A percentile compares a stretch with the other conserved stretches of the same genome.
Conservation (phyloP, 2,329 filamentous ascomycete genomes). For the Aspergillus fumigatiaffinis region DNA sequence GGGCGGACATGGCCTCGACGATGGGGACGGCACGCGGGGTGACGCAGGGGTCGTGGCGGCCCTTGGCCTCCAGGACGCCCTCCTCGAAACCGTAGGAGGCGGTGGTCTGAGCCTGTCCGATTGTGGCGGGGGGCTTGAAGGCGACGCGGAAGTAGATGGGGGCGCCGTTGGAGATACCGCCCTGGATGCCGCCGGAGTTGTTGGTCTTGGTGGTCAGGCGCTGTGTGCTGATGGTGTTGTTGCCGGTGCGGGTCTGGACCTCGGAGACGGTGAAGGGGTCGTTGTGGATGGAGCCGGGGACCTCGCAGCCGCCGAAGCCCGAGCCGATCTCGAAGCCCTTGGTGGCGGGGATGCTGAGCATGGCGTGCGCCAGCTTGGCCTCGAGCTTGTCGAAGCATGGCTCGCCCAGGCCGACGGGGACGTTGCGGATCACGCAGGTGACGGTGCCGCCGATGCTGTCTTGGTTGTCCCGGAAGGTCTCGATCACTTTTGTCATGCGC, state of each 20-base stretch:
- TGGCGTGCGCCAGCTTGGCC: slow-evolving; percentile 84
- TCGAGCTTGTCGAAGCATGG: slow-evolving; percentile 95
- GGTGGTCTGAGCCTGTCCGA: slow-evolving; percentile 82
- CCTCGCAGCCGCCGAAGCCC: slow-evolving; percentile 80
- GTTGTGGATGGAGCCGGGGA: slow-evolving; percentile 88
- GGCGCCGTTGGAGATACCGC: slow-evolving; percentile 89
- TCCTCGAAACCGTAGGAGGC: slow-evolving; percentile 71
- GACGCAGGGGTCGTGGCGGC: slow-evolving; percentile 89
- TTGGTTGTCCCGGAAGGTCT: slow-evolving; percentile 68
- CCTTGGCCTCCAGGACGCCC: slow-evolving; percentile 84
- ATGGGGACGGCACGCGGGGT: slow-evolving; percentile 75
- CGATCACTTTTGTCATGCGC: slow-evolving; percentile 76
- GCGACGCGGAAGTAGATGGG: slow-evolving; percentile 91
- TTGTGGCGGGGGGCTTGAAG: slow-evolving; percentile 94
- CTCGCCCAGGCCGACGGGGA: slow-evolving; percentile 82
- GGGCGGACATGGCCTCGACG: slow-evolving; percentile 78
- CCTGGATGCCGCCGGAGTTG: slow-evolving; percentile 92
- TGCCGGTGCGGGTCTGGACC: slow-evolving; percentile 14
- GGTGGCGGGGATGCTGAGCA: slow-evolving; percentile 90
- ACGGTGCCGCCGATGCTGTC: slow-evolving; percentile 95
- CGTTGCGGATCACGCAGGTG: slow-evolving; percentile 86
- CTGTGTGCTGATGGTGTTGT: slow-evolving; percentile 36
- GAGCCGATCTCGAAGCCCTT: slow-evolving; percentile 96
- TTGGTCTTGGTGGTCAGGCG: slow-evolving; percentile 84
- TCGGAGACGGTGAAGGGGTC: slow-evolving; percentile 69